Evolutionary conservation across 2,329 filamentous ascomycete genomes (phyloP).

Genomic region (Parascedosporium putredinis): DNA sequence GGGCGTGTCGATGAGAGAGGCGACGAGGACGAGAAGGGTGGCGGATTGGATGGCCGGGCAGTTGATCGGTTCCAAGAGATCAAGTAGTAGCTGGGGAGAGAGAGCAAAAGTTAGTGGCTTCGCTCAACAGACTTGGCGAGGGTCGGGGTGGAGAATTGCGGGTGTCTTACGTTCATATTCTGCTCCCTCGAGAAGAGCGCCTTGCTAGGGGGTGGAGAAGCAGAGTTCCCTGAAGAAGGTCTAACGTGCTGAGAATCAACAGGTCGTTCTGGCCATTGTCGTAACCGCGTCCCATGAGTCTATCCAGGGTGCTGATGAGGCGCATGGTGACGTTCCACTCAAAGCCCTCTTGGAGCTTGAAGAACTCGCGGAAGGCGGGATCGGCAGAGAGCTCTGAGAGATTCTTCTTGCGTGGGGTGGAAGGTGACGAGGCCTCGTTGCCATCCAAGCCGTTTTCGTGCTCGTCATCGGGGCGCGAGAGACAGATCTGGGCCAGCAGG

Average conservation of each 20-base stretch:
- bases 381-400: slow-evolving; percentile 66
- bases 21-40: slow-evolving; percentile 81
- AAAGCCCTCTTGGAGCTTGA: slow-evolving; percentile 92
- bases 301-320: slow-evolving; percentile 75
- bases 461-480: slow-evolving; percentile 39
- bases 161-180: slow-evolving; percentile 71
- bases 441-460: too few relatives aligned
- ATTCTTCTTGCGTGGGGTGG: slow-evolving; percentile 35
- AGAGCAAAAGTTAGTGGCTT: too few relatives aligned
- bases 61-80: slow-evolving; percentile 86
- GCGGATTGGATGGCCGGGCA: slow-evolving; percentile 86
- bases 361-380: slow-evolving; percentile 89
- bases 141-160: background rate
- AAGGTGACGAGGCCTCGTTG: slow-evolving; percentile 18
- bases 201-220: slow-evolving; percentile 87
- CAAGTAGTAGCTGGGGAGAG: slow-evolving; percentile 71
- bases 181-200: slow-evolving; percentile 78
- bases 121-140: too few relatives aligned
- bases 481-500: slow-evolving; percentile 86
- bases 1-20: slow-evolving; percentile 75
- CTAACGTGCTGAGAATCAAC: slow-evolving; percentile 77
- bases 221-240: slow-evolving; percentile 79
- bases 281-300: slow-evolving; percentile 65
- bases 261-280: slow-evolving; percentile 77
- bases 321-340: slow-evolving; percentile 94